phyloP scores from a whole-genome alignment of 1,284 basidiomycete species.

The Cutaneotrichosporon daszewskae region DNA sequence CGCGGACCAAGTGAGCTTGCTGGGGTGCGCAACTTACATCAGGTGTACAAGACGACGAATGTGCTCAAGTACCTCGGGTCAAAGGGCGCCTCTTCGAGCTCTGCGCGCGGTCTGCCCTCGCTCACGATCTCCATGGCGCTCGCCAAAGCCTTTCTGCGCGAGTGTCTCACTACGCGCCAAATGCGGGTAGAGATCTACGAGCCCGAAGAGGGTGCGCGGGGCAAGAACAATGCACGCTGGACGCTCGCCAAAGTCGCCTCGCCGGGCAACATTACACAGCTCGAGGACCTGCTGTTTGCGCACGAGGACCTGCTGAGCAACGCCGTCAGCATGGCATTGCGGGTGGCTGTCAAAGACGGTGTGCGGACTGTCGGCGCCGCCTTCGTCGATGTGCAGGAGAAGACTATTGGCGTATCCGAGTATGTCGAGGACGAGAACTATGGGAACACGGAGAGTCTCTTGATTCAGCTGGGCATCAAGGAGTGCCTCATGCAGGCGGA shows the following conservation, averaged over 20 bases:
- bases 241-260: conserved; percentile 70
- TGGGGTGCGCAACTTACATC: too few relatives aligned
- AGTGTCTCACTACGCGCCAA: conserved; percentile 84
- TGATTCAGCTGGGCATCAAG: conserved; percentile 95
- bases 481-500: conserved; percentile 65
- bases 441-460: conserved; percentile 88
- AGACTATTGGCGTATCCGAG: conserved; percentile 63
- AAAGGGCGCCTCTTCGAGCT: conserved; percentile 17
- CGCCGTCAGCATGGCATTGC: conserved; percentile 87
- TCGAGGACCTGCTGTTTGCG: conserved; percentile 89
- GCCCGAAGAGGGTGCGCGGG: conserved; percentile 60
- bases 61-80: conserved; percentile 71
- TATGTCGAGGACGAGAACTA: conserved; percentile 94
- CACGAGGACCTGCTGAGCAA: conserved; percentile 75
- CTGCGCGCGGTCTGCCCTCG: conserved; percentile 57
- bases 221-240: conserved; percentile 67
- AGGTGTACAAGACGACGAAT: conserved; percentile 77
- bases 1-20: conserved; percentile 66
- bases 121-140: conserved; percentile 73
- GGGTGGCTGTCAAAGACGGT: conserved; percentile 60
- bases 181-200: conserved; percentile 90
- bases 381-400: conserved; percentile 54
- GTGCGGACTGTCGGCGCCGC: conserved; percentile 53
- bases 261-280: conserved; percentile 87
- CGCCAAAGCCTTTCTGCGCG: conserved; percentile 81